A percentile compares a stretch with the other conserved stretches of the same genome.
These are phyloP conservation scores for Helminthosporium solani DNA, from an alignment of 2,329 filamentous ascomycete genomes.

Conservation along the genomic window DNA sequence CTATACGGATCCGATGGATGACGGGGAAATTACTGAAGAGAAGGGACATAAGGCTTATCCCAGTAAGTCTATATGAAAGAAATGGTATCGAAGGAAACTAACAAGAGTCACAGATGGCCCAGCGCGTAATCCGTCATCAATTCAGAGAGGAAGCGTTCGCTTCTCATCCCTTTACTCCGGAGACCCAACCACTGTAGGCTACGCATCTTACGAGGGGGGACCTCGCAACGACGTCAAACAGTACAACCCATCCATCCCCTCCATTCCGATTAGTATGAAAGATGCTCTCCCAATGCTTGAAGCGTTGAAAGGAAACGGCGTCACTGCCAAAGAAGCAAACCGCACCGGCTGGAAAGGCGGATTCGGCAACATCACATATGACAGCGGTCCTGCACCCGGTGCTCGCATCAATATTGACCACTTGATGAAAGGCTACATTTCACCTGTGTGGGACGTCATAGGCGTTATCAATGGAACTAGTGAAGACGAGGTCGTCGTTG, in stretches of 20 bases:
- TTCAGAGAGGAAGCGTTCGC: slow-evolving; percentile 45
- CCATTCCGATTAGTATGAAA: slow-evolving; percentile 30
- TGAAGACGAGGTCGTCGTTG: slow-evolving; percentile 50
- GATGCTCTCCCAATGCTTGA: slow-evolving; percentile 34
- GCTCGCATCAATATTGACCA: slow-evolving; percentile 49
- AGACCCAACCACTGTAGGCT: slow-evolving; percentile 31
- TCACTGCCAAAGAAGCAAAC: slow-evolving; percentile 32
- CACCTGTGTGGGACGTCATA: slow-evolving; percentile 73
- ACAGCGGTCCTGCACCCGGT: slow-evolving; percentile 54
- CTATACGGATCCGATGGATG: slow-evolving; percentile 44
- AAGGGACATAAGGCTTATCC: slow-evolving; percentile 45
- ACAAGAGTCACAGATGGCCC: too few relatives aligned
- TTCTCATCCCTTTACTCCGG: slow-evolving; percentile 61
- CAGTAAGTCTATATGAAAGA: too few relatives aligned
- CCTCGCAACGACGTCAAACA: slow-evolving; percentile 26
- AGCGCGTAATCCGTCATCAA: slow-evolving; percentile 43
- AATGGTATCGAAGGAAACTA: too few relatives aligned
- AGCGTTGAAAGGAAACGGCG: slow-evolving; percentile 38
- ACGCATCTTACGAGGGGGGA: slow-evolving; percentile 30
- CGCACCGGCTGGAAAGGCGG: slow-evolving; percentile 36
- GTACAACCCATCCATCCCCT: slow-evolving; percentile 38
- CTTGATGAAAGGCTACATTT: slow-evolving; percentile 74
- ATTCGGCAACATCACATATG: slow-evolving; percentile 34
- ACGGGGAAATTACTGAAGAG: slow-evolving; percentile 42
- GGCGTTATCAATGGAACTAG: slow-evolving; percentile 65